Conservation (phyloP, 257 asterid species). For the Osmanthus fragrans region DNA sequence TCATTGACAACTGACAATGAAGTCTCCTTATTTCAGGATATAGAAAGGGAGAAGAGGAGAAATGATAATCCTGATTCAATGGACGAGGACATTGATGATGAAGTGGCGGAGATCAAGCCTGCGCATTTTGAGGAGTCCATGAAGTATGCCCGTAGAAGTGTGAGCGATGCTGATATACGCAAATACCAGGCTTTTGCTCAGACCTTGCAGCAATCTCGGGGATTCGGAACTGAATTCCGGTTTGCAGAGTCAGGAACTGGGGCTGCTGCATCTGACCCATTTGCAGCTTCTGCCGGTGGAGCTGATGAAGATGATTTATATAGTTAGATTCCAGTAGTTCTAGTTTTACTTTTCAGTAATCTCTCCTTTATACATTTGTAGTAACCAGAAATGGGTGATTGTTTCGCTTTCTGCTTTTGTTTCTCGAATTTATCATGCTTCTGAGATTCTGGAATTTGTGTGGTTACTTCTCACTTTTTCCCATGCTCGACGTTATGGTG, state of each 20-base stretch:
- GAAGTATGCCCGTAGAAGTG: slow-evolving; percentile 67
- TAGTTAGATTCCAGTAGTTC: slow-evolving; percentile 26
- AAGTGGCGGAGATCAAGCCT: slow-evolving; percentile 54
- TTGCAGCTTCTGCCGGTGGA: slow-evolving; percentile 44
- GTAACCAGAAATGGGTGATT: neutral
- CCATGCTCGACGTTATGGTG: neutral
- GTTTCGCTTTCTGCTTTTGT: neutral
- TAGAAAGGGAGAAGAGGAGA: slow-evolving; percentile 52
- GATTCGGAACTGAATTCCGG: slow-evolving; percentile 53
- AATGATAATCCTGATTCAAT: slow-evolving; percentile 53
- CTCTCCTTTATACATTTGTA: neutral
- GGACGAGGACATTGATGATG: slow-evolving; percentile 60
- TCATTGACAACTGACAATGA: slow-evolving; percentile 1
- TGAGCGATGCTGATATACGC: slow-evolving; percentile 60
- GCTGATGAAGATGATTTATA: slow-evolving; percentile 57
- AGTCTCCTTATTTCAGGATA: slow-evolving; percentile 38
- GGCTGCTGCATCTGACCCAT: slow-evolving; percentile 45
- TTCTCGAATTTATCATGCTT: neutral
- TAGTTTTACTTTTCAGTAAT: neutral
- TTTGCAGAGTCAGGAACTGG: slow-evolving; percentile 45
- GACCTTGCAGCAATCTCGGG: slow-evolving; percentile 69
- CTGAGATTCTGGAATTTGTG: neutral
- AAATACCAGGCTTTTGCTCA: slow-evolving; percentile 68
- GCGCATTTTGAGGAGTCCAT: slow-evolving; percentile 71
- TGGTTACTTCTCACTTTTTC: neutral